A percentile compares a stretch with the other conserved stretches of the same genome.
These are phyloP conservation scores for Paramecium biaurelia DNA, from an alignment of 73 alveolate genomes.

Conservation along the genomic window DNA sequence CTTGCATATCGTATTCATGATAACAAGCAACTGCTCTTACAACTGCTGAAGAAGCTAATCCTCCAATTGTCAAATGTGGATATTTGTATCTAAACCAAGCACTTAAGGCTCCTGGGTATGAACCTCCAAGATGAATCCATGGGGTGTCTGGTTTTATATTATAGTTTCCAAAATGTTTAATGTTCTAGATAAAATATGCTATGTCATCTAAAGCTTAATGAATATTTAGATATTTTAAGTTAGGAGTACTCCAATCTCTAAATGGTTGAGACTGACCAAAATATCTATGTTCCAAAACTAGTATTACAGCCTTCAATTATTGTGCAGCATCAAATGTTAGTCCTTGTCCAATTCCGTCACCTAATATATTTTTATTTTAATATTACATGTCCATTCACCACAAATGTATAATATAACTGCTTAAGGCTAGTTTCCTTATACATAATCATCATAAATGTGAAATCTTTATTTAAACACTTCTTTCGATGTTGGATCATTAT, in stretches of 20 bases:
- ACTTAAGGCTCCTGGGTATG: slow-evolving; percentile 82
- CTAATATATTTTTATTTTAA: neutral
- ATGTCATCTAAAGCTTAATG: slow-evolving; percentile 75
- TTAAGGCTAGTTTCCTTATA: neutral
- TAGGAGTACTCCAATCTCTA: slow-evolving; percentile 57
- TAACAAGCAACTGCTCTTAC: slow-evolving; percentile 70
- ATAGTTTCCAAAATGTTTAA: neutral
- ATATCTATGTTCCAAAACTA: slow-evolving; percentile 76
- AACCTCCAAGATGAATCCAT: slow-evolving; percentile 72
- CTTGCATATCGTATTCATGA: slow-evolving; percentile 67
- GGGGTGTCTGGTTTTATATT: slow-evolving; percentile 62
- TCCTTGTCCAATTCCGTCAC: slow-evolving; percentile 42
- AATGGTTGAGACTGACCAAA: slow-evolving; percentile 74
- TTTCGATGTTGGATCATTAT: slow-evolving; percentile 61
- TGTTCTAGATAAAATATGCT: slow-evolving; percentile 64
- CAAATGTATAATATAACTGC: slow-evolving; percentile 73
- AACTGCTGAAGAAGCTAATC: slow-evolving; percentile 75
- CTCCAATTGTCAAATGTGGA: slow-evolving; percentile 73
- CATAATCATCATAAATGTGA: slow-evolving; percentile 65
- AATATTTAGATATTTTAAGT: slow-evolving; percentile 64
- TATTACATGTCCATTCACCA: slow-evolving; percentile 76
- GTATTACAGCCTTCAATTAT: slow-evolving; percentile 56
- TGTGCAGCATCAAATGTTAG: slow-evolving; percentile 61
- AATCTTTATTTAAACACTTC: slow-evolving; percentile 61
- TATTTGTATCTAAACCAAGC: slow-evolving; percentile 77